A percentile compares a stretch with the other conserved stretches of the same genome.
These are phyloP conservation scores for Talaromyces proteolyticus DNA, from an alignment of 495 filamentous ascomycete species.

Conservation along the genomic window DNA sequence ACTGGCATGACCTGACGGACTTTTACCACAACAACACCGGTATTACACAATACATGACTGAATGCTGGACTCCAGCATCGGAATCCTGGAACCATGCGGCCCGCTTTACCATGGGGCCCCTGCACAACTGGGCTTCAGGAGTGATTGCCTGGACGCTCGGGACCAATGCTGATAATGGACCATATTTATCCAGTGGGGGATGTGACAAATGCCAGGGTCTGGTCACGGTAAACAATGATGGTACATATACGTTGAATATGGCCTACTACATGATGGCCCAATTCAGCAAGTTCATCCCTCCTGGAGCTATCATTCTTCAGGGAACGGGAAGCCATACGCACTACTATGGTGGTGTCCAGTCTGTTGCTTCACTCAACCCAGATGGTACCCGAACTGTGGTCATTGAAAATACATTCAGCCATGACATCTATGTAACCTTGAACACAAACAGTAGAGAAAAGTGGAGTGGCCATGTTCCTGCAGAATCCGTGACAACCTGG, in stretches of 20 bases:
- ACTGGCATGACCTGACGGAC: conserved; percentile 44
- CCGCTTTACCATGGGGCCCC: conserved; percentile 48
- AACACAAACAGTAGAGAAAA: conserved; percentile 34
- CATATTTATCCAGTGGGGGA: conserved; percentile 46
- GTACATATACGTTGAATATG: conserved; percentile 38
- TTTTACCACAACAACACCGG: conserved; percentile 41
- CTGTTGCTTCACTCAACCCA: conserved; percentile 44
- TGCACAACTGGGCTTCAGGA: conserved; percentile 52
- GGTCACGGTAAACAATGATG: conserved; percentile 28
- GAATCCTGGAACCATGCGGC: conserved; percentile 44
- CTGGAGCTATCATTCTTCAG: conserved; percentile 38
- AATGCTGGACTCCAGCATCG: conserved; percentile 46
- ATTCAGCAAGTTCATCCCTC: conserved; percentile 50
- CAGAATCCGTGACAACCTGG: conserved; percentile 47
- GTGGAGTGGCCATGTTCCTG: conserved; percentile 46
- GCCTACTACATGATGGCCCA: conserved; percentile 55
- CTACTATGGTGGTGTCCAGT: conserved; percentile 34
- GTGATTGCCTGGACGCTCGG: conserved; percentile 49
- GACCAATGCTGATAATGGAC: conserved; percentile 43
- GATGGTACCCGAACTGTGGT: conserved; percentile 47
- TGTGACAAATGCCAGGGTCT: conserved; percentile 42
- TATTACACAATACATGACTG: conserved; percentile 52
- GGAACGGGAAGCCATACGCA: conserved; percentile 44
- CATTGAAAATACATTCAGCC: conserved; percentile 46
- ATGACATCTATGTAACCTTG: conserved; percentile 44